These are phyloP conservation scores for Lagenidium giganteum DNA, from an alignment of 352 stramenopile species.

Conservation along the genomic window DNA sequence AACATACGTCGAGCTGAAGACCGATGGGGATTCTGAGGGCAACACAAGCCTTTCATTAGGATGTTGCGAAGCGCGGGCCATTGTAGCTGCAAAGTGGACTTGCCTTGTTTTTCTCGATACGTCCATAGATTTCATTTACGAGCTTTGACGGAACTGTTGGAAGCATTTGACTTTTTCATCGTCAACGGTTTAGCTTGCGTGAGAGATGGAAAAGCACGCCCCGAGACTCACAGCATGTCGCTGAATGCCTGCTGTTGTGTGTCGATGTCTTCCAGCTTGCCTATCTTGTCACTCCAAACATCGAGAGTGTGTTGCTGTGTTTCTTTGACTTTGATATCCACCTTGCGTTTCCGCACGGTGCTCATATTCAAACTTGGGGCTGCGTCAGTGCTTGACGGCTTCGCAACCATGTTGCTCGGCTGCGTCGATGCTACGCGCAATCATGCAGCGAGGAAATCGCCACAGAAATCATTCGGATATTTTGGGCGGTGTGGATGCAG, in stretches of 20 bases:
- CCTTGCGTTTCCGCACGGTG: slow-evolving; percentile 39
- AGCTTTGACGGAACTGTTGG: slow-evolving; percentile 26
- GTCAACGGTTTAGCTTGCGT: not conserved
- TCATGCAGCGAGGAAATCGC: too few species aligned
- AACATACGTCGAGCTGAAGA: slow-evolving; percentile 56
- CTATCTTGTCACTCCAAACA: slow-evolving; percentile 40
- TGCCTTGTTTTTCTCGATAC: slow-evolving; percentile 67
- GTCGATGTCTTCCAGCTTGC: slow-evolving; percentile 57
- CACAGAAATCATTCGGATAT: too few species aligned
- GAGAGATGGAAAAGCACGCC: not conserved
- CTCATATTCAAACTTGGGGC: too few species aligned
- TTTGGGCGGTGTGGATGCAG: too few species aligned
- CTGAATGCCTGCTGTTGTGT: slow-evolving; percentile 61
- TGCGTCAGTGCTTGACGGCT: too few species aligned
- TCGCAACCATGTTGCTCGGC: too few species aligned
- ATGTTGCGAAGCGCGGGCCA: too few species aligned
- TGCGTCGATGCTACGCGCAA: too few species aligned
- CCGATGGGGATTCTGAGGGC: slow-evolving; percentile 26
- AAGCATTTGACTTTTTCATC: slow-evolving; percentile 27
- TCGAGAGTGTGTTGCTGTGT: slow-evolving; percentile 23
- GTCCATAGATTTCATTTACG: slow-evolving; percentile 30
- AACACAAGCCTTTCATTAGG: too few species aligned
- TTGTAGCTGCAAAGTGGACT: too few species aligned
- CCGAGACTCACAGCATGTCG: slow-evolving; percentile 28
- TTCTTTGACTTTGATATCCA: too few species aligned